A percentile compares a stretch with the other conserved stretches of the same genome.
Conservation (phyloP, 2,329 filamentous ascomycete species). For the Colletotrichum orchidophilum region DNA sequence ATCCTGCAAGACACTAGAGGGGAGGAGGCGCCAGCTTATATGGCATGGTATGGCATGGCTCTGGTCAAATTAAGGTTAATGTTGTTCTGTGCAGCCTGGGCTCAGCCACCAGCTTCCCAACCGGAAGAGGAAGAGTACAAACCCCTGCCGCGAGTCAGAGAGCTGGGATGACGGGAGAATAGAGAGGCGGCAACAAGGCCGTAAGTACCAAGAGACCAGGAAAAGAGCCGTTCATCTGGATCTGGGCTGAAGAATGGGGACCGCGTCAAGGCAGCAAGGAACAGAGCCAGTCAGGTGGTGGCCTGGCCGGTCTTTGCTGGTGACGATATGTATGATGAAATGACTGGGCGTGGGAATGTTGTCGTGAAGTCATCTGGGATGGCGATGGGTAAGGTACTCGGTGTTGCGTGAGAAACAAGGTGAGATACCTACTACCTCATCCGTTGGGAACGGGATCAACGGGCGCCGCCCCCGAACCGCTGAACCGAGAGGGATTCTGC, state of each 20-base stretch:
- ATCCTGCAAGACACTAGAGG: not conserved
- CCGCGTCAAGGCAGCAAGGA: not conserved
- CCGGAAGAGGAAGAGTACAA: too few species aligned
- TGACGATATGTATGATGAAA: not conserved
- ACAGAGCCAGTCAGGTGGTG: not conserved
- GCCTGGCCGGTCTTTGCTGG: too few species aligned
- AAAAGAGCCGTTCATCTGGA: not conserved
- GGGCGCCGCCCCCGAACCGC: not conserved
- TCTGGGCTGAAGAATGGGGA: not conserved
- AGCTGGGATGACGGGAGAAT: not conserved
- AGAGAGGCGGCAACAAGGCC: not conserved
- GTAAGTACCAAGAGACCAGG: not conserved
- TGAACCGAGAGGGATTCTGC: not conserved
- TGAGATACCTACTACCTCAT: not conserved
- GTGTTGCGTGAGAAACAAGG: not conserved
- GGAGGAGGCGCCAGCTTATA: not conserved
- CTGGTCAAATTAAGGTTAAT: not conserved
- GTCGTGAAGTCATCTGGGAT: not conserved
- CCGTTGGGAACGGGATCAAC: not conserved
- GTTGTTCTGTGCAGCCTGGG: not conserved
- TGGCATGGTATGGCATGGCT: not conserved
- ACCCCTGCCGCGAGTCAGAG: not conserved
- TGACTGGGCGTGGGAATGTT: not conserved
- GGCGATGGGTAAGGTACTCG: not conserved
- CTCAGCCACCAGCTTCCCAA: not conserved